These are phyloP conservation scores for Diplocarpon mali DNA, from an alignment of 2,329 filamentous ascomycete species.

Conservation along the genomic window DNA sequence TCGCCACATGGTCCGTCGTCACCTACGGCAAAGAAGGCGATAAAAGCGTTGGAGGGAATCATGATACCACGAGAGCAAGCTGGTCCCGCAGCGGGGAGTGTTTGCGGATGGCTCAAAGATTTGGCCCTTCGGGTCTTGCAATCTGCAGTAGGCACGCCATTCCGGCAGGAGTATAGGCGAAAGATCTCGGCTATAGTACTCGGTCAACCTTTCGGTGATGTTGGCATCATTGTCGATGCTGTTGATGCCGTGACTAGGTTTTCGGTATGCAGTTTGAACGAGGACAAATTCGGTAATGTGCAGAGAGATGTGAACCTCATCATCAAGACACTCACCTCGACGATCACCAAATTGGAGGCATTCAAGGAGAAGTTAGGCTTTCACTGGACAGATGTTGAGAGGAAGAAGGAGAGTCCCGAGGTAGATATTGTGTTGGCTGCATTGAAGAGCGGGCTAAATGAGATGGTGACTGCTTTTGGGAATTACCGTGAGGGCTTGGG, in stretches of 20 bases:
- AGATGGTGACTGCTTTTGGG: constrained; percentile 61
- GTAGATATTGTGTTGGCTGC: constrained; percentile 59
- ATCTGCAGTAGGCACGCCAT: constrained; percentile 50
- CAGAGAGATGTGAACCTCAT: constrained; percentile 67
- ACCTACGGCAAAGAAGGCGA: constrained; percentile 33
- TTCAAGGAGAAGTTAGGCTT: constrained; percentile 49
- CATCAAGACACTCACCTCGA: constrained; percentile 59
- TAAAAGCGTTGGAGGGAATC: constrained; percentile 27
- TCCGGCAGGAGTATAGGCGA: constrained; percentile 58
- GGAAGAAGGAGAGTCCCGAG: constrained; percentile 43
- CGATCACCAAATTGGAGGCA: constrained; percentile 57
- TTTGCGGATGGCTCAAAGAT: constrained; percentile 37
- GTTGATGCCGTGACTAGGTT: constrained; percentile 59
- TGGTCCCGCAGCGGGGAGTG: constrained; percentile 37
- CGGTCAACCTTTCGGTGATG: constrained; percentile 61
- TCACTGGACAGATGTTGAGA: constrained; percentile 70
- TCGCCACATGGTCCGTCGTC: constrained; percentile 19
- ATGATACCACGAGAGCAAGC: constrained; percentile 41
- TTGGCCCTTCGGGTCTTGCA: constrained; percentile 36
- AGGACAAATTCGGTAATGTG: constrained; percentile 82
- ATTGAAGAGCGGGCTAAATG: constrained; percentile 52
- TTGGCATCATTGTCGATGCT: constrained; percentile 58
- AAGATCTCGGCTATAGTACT: constrained; percentile 58
- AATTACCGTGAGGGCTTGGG: constrained; percentile 62
- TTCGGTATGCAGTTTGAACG: constrained; percentile 59